Evolutionary conservation across 2,329 filamentous ascomycete species (phyloP).

Genomic region (Periglandula ipomoeae): DNA sequence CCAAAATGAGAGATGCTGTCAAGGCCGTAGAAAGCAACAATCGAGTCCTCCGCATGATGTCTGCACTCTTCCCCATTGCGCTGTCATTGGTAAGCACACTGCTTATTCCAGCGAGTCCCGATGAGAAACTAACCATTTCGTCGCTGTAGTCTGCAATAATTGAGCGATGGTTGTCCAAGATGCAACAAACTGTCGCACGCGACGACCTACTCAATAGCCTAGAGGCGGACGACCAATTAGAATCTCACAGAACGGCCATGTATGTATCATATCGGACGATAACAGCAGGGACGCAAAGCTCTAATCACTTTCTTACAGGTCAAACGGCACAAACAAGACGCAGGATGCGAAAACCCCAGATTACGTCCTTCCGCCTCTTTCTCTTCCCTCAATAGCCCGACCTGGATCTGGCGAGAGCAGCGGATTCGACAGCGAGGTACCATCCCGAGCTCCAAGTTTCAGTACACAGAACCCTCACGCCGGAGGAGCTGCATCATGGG

Average conservation of each 20-base stretch:
- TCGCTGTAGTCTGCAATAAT: constrained; percentile 24
- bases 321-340: constrained; percentile 10
- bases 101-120: background rate
- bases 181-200: constrained; percentile 20
- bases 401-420: constrained; percentile 6
- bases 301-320: constrained; percentile 4
- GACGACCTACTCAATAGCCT: constrained; percentile 14
- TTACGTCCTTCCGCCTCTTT: constrained; percentile 14
- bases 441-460: constrained; percentile 12
- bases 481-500: constrained; percentile 15
- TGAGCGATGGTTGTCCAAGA: constrained; percentile 29
- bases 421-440: constrained; percentile 8
- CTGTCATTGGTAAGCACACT: constrained; percentile 26
- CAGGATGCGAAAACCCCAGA: constrained; percentile 10
- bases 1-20: constrained; percentile 28
- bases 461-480: constrained; percentile 14
- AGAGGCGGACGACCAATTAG: constrained; percentile 13
- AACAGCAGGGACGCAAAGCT: too few species aligned
- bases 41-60: constrained; percentile 26
- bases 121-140: background rate
- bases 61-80: constrained; percentile 28
- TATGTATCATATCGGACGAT: too few species aligned
- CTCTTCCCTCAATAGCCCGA: constrained; percentile 15
- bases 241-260: constrained; percentile 14
- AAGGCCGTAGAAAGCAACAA: constrained; percentile 31